Evolutionary conservation across 805 yeast species (phyloP), one percentile per base, ranked within the genome.

Genomic region (Yamadazyma takamatsuzukensis): DNA sequence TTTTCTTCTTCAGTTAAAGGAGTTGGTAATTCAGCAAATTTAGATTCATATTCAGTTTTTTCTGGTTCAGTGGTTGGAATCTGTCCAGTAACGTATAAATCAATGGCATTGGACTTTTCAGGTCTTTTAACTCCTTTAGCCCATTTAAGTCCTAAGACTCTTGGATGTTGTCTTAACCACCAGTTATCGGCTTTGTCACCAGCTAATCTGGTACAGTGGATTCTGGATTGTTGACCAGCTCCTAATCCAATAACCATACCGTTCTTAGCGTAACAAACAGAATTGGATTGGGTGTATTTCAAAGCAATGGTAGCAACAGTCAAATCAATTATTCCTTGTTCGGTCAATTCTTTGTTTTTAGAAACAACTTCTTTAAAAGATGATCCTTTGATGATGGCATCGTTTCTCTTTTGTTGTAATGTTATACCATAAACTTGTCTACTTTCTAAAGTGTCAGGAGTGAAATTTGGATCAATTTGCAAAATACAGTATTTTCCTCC

Each of bases 161-260:
- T 78, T 48, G 97, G 97, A 67, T 93, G 98, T 66, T 93, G 97
- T 74, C 99, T 83, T 56, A 93, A 76, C 98, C 98, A 93, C 97
- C 97, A 93, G 77, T 89, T 89, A 64, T 93, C 97, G 47, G 97
- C 96, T 74, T 93, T 93, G 57, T 93, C 98, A 61, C 98, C 98
- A 32, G 98, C 99, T 50, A 93, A 77, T 71, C 99, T 83, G 30
- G 98, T 93, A 72, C 99, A 93, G 72, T 93, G 99, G 56, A 93
- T 93, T 70, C 99, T 81, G 36, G 97, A 88, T 71, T 93, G 99
- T 74, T 93, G 99, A 47, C 99, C 99, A 40, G 99, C 99, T 56
- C 99, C 99, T 51, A 93, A 76, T 47, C 99, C 99, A 53, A 93
- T 79, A 41, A 93, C 95, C 99, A 93, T 93, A 72, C 99, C 99